Base-by-base conservation (phyloP, 441 rosid species). In the Populus hybrid region DNA sequence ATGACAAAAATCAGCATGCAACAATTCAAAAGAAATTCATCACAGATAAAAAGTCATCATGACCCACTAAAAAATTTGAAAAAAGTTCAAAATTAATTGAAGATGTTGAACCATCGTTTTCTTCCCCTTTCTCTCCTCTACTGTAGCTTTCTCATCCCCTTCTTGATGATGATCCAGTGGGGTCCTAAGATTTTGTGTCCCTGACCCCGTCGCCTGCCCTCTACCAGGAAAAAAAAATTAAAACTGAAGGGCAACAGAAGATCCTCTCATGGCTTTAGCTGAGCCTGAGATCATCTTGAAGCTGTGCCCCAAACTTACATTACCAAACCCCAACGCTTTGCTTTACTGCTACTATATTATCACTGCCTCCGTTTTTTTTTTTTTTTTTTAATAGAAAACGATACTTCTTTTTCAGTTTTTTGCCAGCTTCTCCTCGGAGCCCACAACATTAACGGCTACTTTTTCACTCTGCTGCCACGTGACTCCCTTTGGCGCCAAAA, bases 371-470 rank as follows among this genome's bases (percentile, higher is more conserved):
- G 3, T 16, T 10, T 10, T 14, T 14, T 4, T 30, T 67, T 67
- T 65, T 0, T 1, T 28, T 67, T 67, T 16, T 30, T 30, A 14
- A 68, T 18, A 28, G 73, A 82, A 83, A 72, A 80, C 36, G 72
- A 85, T 79, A 54, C 65, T 32, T 35, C 28, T 36, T 72, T 73
- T 78, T 81, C 61, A 20, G 20, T 74, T 36, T 26, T 77, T 18
- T 42, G 80, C 81, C 83, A 83, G 87, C 67, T 74, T 75, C 80
- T 71, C 70, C 73, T 66, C 34, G 82, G 85, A 76, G 61, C 82
- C 86, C 81, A 75, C 86, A 57, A 10, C 80, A 64, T 72, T 76
- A 84, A 89, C 90, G 93, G 90, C 90, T 83, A 86, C 46, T 78
- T 78, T 81, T 78, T 66, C 26, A 59, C 77, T 70, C 69, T 6